Base-by-base conservation (phyloP, 345 rosid species). In the Hibiscus trionum region DNA sequence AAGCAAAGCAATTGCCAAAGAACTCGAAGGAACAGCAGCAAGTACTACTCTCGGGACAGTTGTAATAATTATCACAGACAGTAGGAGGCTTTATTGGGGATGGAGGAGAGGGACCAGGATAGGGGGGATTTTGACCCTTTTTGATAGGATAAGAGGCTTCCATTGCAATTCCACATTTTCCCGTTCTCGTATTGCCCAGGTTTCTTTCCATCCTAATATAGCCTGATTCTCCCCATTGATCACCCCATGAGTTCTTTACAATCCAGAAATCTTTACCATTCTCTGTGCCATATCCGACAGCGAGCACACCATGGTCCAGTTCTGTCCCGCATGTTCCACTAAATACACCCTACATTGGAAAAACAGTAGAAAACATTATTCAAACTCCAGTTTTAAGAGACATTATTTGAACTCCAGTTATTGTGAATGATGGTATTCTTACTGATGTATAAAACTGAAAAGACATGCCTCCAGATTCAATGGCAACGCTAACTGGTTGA, bases 51-150 rank as follows among this genome's bases (percentile, higher is more conserved):
- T 83, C 84, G 1, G 97, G 90, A 73, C 97, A 95, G 52, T 78
- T 27, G 59, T 78, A 88, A 71, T 83, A 89, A 53, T 62, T 85
- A 75, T 95, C 97, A 50, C 98, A 94, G 1, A 78, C 83, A 0
- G 83, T 68, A 9, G 97, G 97, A 47, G 99, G 97, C 71, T 76
- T 85, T 3, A 86, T 55, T 10, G 97, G 97, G 64, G 97, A 84
- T 21, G 99, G 99, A 0, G 99, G 99, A 14, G 97, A 88, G 0
- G 99, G 99, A 2, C 97, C 97, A 0, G 99, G 99, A 70, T 95
- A 87, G 2, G 99, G 99, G 2, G 97, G 99, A 73, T 95, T 95
- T 71, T 80, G 80, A 58, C 97, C 86, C 6, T 73, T 88, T 85
- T 95, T 95, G 62, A 90, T 63, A 0, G 99, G 97, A 76, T 92